These are phyloP conservation scores for Arthromyces matolae DNA, from an alignment of 768 basidiomycete genomes.

Conservation along the genomic window DNA sequence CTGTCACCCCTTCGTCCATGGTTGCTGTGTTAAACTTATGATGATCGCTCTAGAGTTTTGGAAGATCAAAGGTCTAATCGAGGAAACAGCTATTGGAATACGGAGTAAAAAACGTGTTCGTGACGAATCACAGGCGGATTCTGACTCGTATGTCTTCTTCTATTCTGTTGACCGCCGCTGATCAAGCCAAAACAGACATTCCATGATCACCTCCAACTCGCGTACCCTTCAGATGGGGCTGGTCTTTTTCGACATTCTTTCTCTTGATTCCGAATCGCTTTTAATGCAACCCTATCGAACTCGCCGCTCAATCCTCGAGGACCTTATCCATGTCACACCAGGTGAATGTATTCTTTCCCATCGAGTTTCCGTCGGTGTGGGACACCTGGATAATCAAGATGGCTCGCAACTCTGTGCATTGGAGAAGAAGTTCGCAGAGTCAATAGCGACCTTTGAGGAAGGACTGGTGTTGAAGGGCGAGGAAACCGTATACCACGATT, in stretches of 20 bases:
- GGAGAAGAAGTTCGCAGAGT: slow-evolving; percentile 39
- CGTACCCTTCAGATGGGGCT: slow-evolving; percentile 62
- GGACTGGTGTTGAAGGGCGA: slow-evolving; percentile 79
- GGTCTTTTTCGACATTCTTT: slow-evolving; percentile 84
- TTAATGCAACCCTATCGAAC: slow-evolving; percentile 51
- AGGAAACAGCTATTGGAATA: slow-evolving; percentile 52
- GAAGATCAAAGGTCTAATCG: slow-evolving; percentile 61
- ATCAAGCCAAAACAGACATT: too few species aligned
- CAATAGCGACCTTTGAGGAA: slow-evolving; percentile 54
- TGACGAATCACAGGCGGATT: slow-evolving; percentile 4
- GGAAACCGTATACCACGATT: slow-evolving; percentile 64
- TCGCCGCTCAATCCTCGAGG: slow-evolving; percentile 62
- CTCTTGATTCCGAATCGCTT: slow-evolving; percentile 60
- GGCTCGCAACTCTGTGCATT: slow-evolving; percentile 5
- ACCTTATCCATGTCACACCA: slow-evolving; percentile 44
- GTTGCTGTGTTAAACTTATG: too few species aligned
- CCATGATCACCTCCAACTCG: slow-evolving; percentile 31
- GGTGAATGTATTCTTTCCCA: slow-evolving; percentile 66
- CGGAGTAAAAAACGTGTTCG: slow-evolving; percentile 27
- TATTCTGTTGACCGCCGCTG: not conserved
- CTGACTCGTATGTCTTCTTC: slow-evolving; percentile 13
- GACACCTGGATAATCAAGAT: slow-evolving; percentile 3
- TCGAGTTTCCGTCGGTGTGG: slow-evolving; percentile 45
- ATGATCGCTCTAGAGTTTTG: slow-evolving; percentile 63
- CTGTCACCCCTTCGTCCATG: slow-evolving; percentile 16